Conservation (phyloP, 768 basidiomycete species). For the Kwoniella shandongensis region DNA sequence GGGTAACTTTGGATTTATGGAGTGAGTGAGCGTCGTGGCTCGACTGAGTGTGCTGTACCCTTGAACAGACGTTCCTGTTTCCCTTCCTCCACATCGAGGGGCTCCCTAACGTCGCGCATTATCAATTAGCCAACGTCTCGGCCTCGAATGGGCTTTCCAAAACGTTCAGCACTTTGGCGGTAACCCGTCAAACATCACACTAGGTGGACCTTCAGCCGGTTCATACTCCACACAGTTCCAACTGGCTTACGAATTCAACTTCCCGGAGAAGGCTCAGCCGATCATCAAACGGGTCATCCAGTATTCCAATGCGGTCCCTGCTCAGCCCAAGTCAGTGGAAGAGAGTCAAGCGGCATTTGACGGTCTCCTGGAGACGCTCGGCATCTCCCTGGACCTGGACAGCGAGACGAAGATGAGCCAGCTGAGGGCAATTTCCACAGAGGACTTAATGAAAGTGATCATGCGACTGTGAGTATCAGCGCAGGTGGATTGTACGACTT, state of each 20-base stretch:
- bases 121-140: slow-evolving; percentile 22
- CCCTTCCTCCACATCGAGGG: no score
- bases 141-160: slow-evolving; percentile 19
- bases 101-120: no score
- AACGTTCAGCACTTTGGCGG: slow-evolving; percentile 20
- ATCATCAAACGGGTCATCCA: slow-evolving; percentile 10
- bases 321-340: slow-evolving; percentile 22
- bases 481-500: no score
- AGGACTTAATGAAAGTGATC: slow-evolving; percentile 13
- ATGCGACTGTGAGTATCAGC: no score
- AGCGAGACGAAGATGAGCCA: slow-evolving; percentile 14
- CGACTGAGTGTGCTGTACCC: no score
- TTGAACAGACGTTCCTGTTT: no score
- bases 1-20: slow-evolving; percentile 24
- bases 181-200: slow-evolving; percentile 13
- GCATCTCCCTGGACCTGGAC: slow-evolving; percentile 8
- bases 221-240: slow-evolving; percentile 19
- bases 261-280: slow-evolving; percentile 5
- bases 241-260: slow-evolving; percentile 6
- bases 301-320: slow-evolving; percentile 19
- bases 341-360: slow-evolving; percentile 21
- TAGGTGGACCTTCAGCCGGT: slow-evolving; percentile 23
- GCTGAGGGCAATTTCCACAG: slow-evolving; percentile 16
- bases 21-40: no score
- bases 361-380: slow-evolving; percentile 10